Conservation (phyloP, 1,284 basidiomycete species). For the Tilletia setariae region DNA sequence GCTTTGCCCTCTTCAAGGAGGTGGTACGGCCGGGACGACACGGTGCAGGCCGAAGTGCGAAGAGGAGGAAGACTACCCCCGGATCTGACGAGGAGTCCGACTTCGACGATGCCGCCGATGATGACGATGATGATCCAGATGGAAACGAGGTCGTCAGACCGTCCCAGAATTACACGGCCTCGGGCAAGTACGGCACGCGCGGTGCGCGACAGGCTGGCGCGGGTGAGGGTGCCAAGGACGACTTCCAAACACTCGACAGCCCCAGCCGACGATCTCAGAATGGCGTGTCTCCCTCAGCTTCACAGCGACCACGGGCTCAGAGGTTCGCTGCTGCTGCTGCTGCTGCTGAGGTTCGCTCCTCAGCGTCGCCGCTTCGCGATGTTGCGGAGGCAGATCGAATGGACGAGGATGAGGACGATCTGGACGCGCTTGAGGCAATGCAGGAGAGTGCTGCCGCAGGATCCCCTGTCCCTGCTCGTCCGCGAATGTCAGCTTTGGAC, state of each 20-base stretch:
- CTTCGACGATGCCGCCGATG: slow-evolving; percentile 24
- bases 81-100: slow-evolving; percentile 61
- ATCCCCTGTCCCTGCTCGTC: background rate
- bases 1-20: slow-evolving; percentile 97
- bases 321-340: slow-evolving; percentile 16
- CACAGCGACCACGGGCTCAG: background rate
- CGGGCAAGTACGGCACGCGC: slow-evolving; percentile 59
- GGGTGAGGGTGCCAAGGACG: background rate
- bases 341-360: background rate
- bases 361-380: slow-evolving; percentile 22
- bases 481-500: background rate
- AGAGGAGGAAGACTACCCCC: slow-evolving; percentile 52
- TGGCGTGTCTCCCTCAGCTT: slow-evolving; percentile 52
- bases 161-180: slow-evolving; percentile 60
- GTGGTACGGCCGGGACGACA: slow-evolving; percentile 70
- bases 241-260: slow-evolving; percentile 29
- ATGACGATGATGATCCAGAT: slow-evolving; percentile 25
- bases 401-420: slow-evolving; percentile 29
- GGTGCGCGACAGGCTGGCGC: slow-evolving; percentile 60
- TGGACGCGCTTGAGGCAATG: slow-evolving; percentile 36
- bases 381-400: slow-evolving; percentile 29
- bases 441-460: slow-evolving; percentile 19
- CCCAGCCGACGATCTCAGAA: background rate
- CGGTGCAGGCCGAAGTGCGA: slow-evolving; percentile 55
- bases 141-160: background rate